Evolutionary conservation across 2,329 filamentous ascomycete species (phyloP).

Genomic region (Trichophyton simii): DNA sequence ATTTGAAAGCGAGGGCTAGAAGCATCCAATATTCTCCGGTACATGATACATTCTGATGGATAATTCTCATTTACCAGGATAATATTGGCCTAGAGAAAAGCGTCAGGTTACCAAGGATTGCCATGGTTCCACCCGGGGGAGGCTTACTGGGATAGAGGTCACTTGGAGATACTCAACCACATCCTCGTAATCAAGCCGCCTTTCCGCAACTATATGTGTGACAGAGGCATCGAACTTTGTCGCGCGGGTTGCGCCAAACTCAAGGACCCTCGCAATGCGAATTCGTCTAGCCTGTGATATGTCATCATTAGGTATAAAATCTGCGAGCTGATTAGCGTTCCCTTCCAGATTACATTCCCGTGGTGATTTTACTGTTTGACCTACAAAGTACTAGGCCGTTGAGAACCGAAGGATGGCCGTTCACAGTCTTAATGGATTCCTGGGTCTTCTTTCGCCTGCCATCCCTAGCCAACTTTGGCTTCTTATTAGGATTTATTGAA

Average conservation of each 20-base stretch:
- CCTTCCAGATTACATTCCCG: slow-evolving; percentile 2
- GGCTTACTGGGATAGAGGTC: slow-evolving; percentile 37
- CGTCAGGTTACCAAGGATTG: slow-evolving; percentile 8
- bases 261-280: slow-evolving; percentile 61
- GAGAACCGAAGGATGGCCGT: slow-evolving; percentile 34
- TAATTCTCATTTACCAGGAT: slow-evolving; percentile 57
- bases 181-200: slow-evolving; percentile 49
- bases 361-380: slow-evolving; percentile 11
- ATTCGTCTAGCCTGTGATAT: slow-evolving; percentile 52
- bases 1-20: slow-evolving; percentile 41
- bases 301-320: slow-evolving; percentile 73
- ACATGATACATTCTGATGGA: slow-evolving; percentile 54
- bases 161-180: slow-evolving; percentile 46
- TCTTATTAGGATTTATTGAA: neutral
- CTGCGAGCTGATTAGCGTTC: slow-evolving; percentile 19
- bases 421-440: slow-evolving; percentile 11
- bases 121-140: neutral
- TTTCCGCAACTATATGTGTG: slow-evolving; percentile 73
- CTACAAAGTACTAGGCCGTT: slow-evolving; percentile 47
- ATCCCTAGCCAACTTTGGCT: neutral
- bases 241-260: slow-evolving; percentile 64
- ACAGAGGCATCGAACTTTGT: slow-evolving; percentile 43
- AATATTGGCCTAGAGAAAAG: slow-evolving; percentile 19
- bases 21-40: slow-evolving; percentile 46
- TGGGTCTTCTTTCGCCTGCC: slow-evolving; percentile 19